Base-by-base conservation (phyloP, 1,139 yeast species). In the Candida frijolesensis region DNA sequence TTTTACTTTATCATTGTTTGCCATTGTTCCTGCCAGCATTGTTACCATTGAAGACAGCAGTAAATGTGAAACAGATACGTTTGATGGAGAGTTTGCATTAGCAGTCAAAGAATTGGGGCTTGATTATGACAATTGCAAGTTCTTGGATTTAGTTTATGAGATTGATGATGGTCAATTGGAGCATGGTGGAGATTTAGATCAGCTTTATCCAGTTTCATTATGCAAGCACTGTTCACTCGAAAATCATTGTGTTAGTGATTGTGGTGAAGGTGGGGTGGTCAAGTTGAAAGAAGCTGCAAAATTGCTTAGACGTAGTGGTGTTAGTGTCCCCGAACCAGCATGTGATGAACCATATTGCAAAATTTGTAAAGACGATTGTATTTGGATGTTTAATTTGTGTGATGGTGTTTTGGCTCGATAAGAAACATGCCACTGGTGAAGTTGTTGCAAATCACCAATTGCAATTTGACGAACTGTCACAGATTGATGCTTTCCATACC, bases 361-460 rank as follows among this genome's bases (percentile, higher is more conserved):
- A 34, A 43, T 47, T 29, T 44, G 46, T 35, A 33, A 43, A 6
- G 42, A 38, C 22, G 46, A 47, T 38, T 44, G 42, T 16, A 37
- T 42, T 27, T 38, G 15, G 29, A 34, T 47, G 27, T 44, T 87
- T 78, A 70, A 73, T 34, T 79, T 87, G 64, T 66, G 74, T 45
- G 78, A 65, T 47, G 74, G 83, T 59, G 63, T 83, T 54, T 66
- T 73, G 56, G 65, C 18, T 19, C n/a, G 50, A 47, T 44, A 42
- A 47, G 18, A 16, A 37, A 16, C 34, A 38, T 18, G 45, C 35
- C 8, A 39, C 22, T 39, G 50, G 50, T 16, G 44, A 35, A 27
- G 44, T 48, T 40, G 42, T 37, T 8, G 42, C 42, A 29, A 39
- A 41, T 29, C 50, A 48, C 16, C 47, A 48, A 34, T 44, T 48